Evolutionary conservation across 441 rosid species (phyloP).

Genomic region (Aleurites moluccanus): DNA sequence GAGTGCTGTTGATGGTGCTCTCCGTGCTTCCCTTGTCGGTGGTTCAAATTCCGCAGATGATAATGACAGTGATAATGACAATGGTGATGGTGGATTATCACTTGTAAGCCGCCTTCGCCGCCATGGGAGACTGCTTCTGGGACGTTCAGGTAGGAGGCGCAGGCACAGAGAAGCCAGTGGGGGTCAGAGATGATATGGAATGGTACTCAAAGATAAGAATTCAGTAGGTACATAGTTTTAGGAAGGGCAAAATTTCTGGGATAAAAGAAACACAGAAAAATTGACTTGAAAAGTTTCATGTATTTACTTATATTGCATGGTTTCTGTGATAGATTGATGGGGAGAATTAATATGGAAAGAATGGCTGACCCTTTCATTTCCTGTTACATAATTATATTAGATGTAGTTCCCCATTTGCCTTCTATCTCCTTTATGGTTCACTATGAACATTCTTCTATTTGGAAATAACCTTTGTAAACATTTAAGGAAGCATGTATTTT

Average conservation of each 20-base stretch:
- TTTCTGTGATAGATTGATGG: slow-evolving; percentile 19
- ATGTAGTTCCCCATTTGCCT: slow-evolving; percentile 23
- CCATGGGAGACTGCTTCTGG: slow-evolving; percentile 56
- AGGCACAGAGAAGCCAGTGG: slow-evolving; percentile 58
- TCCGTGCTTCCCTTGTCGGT: slow-evolving; percentile 24
- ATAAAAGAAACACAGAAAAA: slow-evolving; percentile 25
- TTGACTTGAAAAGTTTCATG: slow-evolving; percentile 24
- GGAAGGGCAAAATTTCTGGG: slow-evolving; percentile 21
- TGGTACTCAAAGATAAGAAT: slow-evolving; percentile 1
- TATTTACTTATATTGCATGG: slow-evolving; percentile 21
- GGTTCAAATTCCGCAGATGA: slow-evolving; percentile 44
- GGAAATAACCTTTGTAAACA: slow-evolving; percentile 22
- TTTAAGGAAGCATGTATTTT: slow-evolving; percentile 6
- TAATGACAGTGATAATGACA: slow-evolving; percentile 28
- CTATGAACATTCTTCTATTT: slow-evolving; percentile 21
- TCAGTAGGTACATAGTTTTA: slow-evolving; percentile 28
- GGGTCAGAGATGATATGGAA: slow-evolving; percentile 31
- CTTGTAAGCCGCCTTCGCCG: slow-evolving; percentile 63
- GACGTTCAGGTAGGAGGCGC: slow-evolving; percentile 72
- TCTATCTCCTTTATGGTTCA: slow-evolving; percentile 19
- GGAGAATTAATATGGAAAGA: slow-evolving; percentile 22
- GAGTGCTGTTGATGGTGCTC: slow-evolving; percentile 28
- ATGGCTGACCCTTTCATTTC: slow-evolving; percentile 11
- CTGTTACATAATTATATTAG: slow-evolving; percentile 25
- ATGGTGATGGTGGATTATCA: slow-evolving; percentile 41